These are phyloP conservation scores for Austroboletus novae-zelandiae DNA, from an alignment of 1,284 basidiomycete genomes.

Conservation along the genomic window DNA sequence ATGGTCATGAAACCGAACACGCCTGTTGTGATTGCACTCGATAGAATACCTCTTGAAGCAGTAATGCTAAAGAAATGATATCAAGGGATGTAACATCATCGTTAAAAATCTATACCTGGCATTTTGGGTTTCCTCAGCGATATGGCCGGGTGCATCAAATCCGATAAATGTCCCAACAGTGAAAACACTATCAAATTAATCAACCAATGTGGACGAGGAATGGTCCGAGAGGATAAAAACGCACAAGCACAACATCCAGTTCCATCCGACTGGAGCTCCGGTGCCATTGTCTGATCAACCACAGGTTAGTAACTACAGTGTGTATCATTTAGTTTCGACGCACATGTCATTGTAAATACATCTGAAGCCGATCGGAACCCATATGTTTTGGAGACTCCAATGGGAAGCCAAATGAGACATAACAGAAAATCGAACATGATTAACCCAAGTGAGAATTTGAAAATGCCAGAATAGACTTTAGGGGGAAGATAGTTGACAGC, in stretches of 20 bases:
- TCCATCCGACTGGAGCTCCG: conserved; percentile 80
- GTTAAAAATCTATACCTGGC: conserved; percentile 50
- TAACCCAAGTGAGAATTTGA: conserved; percentile 68
- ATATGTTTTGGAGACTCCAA: conserved; percentile 79
- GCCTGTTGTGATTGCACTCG: conserved; percentile 71
- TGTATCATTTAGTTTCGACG: conserved; percentile 27
- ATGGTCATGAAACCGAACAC: conserved; percentile 70
- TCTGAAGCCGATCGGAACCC: conserved; percentile 78
- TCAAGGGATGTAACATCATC: not conserved
- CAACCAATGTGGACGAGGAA: too few species aligned
- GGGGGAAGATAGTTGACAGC: conserved; percentile 83
- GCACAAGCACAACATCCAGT: conserved; percentile 81
- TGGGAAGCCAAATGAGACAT: conserved; percentile 85
- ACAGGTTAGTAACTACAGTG: conserved; percentile 2
- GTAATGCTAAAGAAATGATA: conserved; percentile 48
- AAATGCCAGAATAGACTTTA: conserved; percentile 65
- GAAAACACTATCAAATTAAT: conserved; percentile 56
- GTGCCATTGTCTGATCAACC: conserved; percentile 72
- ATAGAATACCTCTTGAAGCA: conserved; percentile 77
- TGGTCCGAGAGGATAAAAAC: conserved; percentile 10
- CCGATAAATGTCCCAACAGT: conserved; percentile 82
- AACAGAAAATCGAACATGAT: conserved; percentile 84
- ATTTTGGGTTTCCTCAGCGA: conserved; percentile 88
- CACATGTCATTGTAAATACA: conserved; percentile 80
- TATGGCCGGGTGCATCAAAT: conserved; percentile 85